These are phyloP conservation scores for Houttuynia cordata DNA, from an alignment of 164 flowering plant species.

Conservation along the genomic window DNA sequence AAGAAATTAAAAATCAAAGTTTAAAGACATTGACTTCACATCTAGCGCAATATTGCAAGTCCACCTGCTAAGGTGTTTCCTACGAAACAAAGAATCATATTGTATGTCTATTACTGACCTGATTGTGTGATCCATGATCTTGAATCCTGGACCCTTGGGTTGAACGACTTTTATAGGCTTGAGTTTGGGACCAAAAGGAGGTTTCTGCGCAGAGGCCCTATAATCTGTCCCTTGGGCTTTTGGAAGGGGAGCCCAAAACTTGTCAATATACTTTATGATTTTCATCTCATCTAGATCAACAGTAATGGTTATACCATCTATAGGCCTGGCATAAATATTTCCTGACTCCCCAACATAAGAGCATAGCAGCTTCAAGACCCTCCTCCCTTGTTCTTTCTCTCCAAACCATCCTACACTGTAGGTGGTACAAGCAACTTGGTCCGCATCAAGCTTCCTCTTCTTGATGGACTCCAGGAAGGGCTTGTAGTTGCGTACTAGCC, in stretches of 20 bases:
- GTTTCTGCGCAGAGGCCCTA: slow-evolving; percentile 2
- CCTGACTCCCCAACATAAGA: slow-evolving; percentile 29
- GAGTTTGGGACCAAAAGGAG: background rate
- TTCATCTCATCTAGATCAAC: slow-evolving; percentile 36
- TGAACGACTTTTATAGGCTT: slow-evolving; percentile 7
- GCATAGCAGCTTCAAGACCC: slow-evolving; percentile 21
- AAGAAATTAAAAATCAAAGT: too few species aligned
- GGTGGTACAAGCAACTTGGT: slow-evolving; percentile 31
- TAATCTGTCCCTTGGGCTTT: slow-evolving; percentile 21
- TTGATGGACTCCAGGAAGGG: slow-evolving; percentile 23
- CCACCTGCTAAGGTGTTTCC: too few species aligned
- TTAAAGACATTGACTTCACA: too few species aligned
- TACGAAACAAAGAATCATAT: too few species aligned
- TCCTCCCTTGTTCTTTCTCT: slow-evolving; percentile 14
- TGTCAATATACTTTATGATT: slow-evolving; percentile 22
- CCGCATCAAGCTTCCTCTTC: slow-evolving; percentile 27
- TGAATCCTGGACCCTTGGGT: slow-evolving; percentile 7
- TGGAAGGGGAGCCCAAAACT: slow-evolving; percentile 26
- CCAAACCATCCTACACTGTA: slow-evolving; percentile 54
- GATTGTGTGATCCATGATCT: slow-evolving; percentile 5
- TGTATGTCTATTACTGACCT: background rate
- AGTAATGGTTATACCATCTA: slow-evolving; percentile 35
- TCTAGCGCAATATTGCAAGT: too few species aligned
- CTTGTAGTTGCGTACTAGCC: slow-evolving; percentile 17
- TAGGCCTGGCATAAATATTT: slow-evolving; percentile 39